These are phyloP conservation scores for Aaosphaeria pasadenensis DNA, from an alignment of 2,329 filamentous ascomycete species.

Conservation along the genomic window DNA sequence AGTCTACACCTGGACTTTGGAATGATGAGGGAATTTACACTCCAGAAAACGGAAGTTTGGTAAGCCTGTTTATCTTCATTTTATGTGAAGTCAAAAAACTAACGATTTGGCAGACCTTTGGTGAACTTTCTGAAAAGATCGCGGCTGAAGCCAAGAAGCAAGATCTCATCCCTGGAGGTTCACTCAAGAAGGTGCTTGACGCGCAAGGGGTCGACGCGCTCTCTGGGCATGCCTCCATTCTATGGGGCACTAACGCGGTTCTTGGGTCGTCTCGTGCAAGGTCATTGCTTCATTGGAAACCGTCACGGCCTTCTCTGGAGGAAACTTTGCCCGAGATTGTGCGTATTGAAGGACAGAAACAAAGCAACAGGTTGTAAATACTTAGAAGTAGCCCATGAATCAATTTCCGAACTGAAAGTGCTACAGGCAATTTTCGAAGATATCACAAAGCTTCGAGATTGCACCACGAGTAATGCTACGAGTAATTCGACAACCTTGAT, in stretches of 20 bases:
- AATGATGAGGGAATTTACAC: constrained; percentile 62
- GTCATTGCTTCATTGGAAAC: background rate
- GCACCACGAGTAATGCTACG: no score
- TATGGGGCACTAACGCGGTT: constrained; percentile 16
- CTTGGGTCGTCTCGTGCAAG: background rate
- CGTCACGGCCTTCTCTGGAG: background rate
- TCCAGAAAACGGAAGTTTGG: constrained; percentile 53
- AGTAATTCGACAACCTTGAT: no score
- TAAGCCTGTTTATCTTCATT: background rate
- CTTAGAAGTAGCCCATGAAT: no score
- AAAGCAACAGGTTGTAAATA: background rate
- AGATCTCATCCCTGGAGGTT: constrained; percentile 8
- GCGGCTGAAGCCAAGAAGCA: constrained; percentile 12
- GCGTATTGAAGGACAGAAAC: background rate
- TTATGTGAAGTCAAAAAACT: background rate
- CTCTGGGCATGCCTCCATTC: constrained; percentile 11
- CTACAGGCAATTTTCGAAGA: no score
- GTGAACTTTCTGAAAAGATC: constrained; percentile 7
- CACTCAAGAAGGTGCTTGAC: constrained; percentile 9
- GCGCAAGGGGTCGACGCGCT: constrained; percentile 13
- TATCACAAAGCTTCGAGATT: no score
- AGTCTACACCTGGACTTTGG: constrained; percentile 40
- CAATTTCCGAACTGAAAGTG: no score
- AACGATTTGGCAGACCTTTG: constrained; percentile 7
- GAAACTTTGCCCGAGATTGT: background rate